Conservation (phyloP, 2,329 filamentous ascomycete genomes). For the Bipolaris zeicola region DNA sequence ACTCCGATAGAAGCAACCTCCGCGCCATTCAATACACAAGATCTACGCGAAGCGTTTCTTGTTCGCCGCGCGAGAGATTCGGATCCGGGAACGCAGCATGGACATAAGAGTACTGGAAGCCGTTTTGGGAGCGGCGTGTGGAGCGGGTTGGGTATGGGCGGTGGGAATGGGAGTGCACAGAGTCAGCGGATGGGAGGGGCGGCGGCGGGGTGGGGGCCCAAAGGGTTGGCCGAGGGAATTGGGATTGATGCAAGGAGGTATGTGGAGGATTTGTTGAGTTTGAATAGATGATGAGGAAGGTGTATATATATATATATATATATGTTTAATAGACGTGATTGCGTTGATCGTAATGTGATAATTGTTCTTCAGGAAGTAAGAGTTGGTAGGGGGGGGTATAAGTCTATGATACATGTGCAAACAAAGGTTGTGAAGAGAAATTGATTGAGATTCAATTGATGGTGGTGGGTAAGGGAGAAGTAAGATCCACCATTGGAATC, state of each 20-base stretch:
- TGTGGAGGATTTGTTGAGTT: constrained; percentile 71
- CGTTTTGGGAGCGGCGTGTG: constrained; percentile 44
- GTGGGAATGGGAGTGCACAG: constrained; percentile 7
- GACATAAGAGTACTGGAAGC: constrained; percentile 19
- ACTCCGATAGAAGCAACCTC: constrained; percentile 11
- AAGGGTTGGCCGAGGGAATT: constrained; percentile 71
- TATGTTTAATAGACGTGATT: too few species aligned
- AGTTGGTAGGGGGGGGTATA: too few species aligned
- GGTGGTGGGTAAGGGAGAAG: too few species aligned
- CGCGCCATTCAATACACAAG: constrained; percentile 31
- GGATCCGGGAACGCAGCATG: not conserved
- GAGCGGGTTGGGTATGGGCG: constrained; percentile 32
- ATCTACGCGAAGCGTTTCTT: constrained; percentile 52
- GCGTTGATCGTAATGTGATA: too few species aligned
- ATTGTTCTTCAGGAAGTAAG: too few species aligned
- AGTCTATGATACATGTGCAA: too few species aligned
- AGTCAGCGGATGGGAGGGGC: constrained; percentile 45
- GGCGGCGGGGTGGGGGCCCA: constrained; percentile 61
- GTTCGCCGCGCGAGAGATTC: constrained; percentile 49
- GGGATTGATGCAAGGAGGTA: constrained; percentile 78
- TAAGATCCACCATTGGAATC: too few species aligned
- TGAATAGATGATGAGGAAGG: constrained; percentile 50
- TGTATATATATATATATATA: not conserved
- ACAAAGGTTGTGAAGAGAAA: too few species aligned
- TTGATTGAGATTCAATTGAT: too few species aligned